phyloP scores from a whole-genome alignment of 805 yeast genomes.

The Hanseniaspora singularis region DNA sequence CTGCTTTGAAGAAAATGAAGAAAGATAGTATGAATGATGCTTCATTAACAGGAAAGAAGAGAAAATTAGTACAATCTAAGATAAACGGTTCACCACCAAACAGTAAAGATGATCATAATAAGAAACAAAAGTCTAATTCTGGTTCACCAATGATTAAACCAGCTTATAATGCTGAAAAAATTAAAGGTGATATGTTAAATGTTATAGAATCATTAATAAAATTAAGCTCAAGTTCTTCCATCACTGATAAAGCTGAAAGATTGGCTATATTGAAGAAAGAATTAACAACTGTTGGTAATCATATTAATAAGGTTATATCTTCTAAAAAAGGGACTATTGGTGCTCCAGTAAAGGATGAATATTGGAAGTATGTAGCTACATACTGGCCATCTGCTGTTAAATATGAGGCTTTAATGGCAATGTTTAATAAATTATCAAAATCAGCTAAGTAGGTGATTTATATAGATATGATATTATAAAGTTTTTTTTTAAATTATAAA shows the following conservation, averaged over 20 bases:
- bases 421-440: slow-evolving; percentile 51
- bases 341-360: slow-evolving; percentile 20
- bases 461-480: no score
- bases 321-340: slow-evolving; percentile 26
- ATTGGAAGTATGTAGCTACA: slow-evolving; percentile 69
- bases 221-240: slow-evolving; percentile 59
- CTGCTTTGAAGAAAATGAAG: background rate
- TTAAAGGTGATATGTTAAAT: slow-evolving; percentile 38
- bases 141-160: no score
- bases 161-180: slow-evolving; percentile 3
- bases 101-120: background rate
- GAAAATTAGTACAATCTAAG: slow-evolving; percentile 1
- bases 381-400: slow-evolving; percentile 86
- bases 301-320: slow-evolving; percentile 33
- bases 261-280: slow-evolving; percentile 58
- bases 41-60: background rate
- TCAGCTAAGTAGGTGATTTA: no score
- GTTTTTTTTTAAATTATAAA: no score
- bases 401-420: slow-evolving; percentile 55
- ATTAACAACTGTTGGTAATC: slow-evolving; percentile 60
- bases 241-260: slow-evolving; percentile 67
- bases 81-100: background rate
- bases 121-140: background rate
- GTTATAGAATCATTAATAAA: slow-evolving; percentile 55
- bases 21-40: background rate